These are phyloP conservation scores for Echinosophora koreensis DNA, from an alignment of 306 rosid genomes.

Conservation along the genomic window DNA sequence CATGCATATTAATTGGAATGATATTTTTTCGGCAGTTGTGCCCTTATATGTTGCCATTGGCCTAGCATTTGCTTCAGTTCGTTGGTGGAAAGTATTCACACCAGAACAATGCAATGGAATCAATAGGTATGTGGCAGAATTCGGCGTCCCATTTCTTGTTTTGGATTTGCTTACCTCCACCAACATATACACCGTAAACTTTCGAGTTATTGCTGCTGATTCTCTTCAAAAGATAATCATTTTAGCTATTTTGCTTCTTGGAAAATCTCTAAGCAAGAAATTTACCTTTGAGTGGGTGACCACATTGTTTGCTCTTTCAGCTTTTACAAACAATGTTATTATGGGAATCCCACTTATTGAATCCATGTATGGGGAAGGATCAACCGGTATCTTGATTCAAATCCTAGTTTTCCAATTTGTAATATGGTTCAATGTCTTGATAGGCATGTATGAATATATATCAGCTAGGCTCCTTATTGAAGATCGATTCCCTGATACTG, in stretches of 20 bases:
- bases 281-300: constrained; percentile 38
- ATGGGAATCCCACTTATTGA: constrained; percentile 40
- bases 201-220: constrained; percentile 21
- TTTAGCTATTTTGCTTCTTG: background rate
- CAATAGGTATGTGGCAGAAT: constrained; percentile 16
- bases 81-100: constrained; percentile 40
- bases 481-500: background rate
- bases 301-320: constrained; percentile 25
- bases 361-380: constrained; percentile 42
- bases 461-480: constrained; percentile 30
- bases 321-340: constrained; percentile 37
- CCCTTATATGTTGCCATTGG: constrained; percentile 33
- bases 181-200: constrained; percentile 34
- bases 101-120: constrained; percentile 39
- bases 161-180: constrained; percentile 7
- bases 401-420: constrained; percentile 33
- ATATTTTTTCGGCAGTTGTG: constrained; percentile 5
- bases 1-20: background rate
- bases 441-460: constrained; percentile 42
- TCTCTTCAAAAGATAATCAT: constrained; percentile 33
- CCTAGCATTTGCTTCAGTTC: constrained; percentile 17
- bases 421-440: constrained; percentile 29
- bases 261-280: constrained; percentile 7
- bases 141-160: constrained; percentile 34
- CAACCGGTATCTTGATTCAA: constrained; percentile 6